A percentile compares a stretch with the other conserved stretches of the same genome.
These are phyloP conservation scores for Mycena alexandri DNA, from an alignment of 768 basidiomycete species.

Conservation along the genomic window DNA sequence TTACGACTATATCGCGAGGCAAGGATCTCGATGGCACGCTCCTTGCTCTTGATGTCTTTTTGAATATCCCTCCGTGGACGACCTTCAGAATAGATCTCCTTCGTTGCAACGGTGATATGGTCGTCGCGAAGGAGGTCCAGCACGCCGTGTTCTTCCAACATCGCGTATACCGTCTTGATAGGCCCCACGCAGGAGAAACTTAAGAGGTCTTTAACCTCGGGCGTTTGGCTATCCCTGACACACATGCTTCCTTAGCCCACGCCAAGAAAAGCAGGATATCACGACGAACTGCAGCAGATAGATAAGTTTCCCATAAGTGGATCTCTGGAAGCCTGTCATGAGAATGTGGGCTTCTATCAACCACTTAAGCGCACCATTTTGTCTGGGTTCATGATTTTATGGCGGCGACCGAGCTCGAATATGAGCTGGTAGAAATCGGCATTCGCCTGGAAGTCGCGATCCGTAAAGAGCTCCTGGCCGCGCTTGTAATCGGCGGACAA, in stretches of 20 bases:
- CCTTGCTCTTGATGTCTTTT: slow-evolving; percentile 86
- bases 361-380: slow-evolving; percentile 65
- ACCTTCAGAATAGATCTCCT: slow-evolving; percentile 83
- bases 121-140: slow-evolving; percentile 82
- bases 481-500: slow-evolving; percentile 89
- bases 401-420: slow-evolving; percentile 86
- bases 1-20: slow-evolving; percentile 71
- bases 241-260: slow-evolving; percentile 26
- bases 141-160: slow-evolving; percentile 75
- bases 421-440: slow-evolving; percentile 83
- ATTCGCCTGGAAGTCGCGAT: slow-evolving; percentile 85
- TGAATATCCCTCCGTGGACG: slow-evolving; percentile 84
- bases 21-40: slow-evolving; percentile 85
- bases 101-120: slow-evolving; percentile 79
- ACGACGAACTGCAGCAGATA: slow-evolving; percentile 79
- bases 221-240: slow-evolving; percentile 83
- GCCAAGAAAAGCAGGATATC: background rate
- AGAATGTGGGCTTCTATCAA: too few relatives aligned
- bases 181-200: slow-evolving; percentile 84
- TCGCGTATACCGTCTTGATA: slow-evolving; percentile 78
- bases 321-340: slow-evolving; percentile 49
- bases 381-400: slow-evolving; percentile 94
- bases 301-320: slow-evolving; percentile 88
- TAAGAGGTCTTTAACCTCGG: slow-evolving; percentile 84
- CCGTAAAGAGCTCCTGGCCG: slow-evolving; percentile 88